Base-by-base conservation (phyloP, 2,329 filamentous ascomycete genomes). In the Phialophora tarda region DNA sequence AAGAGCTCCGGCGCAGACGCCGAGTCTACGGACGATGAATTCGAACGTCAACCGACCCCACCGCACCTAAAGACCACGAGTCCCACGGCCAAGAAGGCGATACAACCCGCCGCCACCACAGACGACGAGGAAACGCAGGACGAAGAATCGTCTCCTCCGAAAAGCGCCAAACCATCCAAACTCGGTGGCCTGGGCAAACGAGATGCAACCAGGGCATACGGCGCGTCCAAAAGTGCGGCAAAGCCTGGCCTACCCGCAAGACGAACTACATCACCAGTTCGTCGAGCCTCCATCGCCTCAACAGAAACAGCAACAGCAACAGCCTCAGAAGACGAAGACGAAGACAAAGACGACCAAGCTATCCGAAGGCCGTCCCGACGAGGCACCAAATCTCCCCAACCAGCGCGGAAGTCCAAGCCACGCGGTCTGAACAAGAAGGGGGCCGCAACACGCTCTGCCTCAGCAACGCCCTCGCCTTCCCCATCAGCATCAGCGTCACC, bases 41-140 rank as follows among this genome's bases (percentile, higher is more conserved):
- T 72, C 53, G 70, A 73, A 63, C 62, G 69, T 59, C 69, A 71
- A 65, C 44, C 69, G 34, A 71, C 70, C 11, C 70, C 70, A 38
- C 70, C 68, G 10, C 32, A 23, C 5, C 30, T 65, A 50, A 65
- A 59, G 28, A 48, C 23, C 24, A 65, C 63, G 30, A 34, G 24
- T 26, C 41, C 28, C 17, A 23, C 32, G 10, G 24, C 28, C 7
- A 58, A 23, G n/a, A 63, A 48, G 58, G 14, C 50, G n/a, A 34
- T 23, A 4, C 34, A 34, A 14, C 32, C 54, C 28, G 34, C 34
- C 12, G 26, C 47, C n/a, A 53, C 56, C 32, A 32, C 38, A 57
- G 55, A 58, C 5, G 58, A 63, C 24, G 47, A 59, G 21, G 65
- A 50, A 5, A 59, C 60, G 26, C 55, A 61, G 24, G 57, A 65